Percentiles rank a stretch among this genome's conserved stretches.
Conservation (phyloP, 192 early-diverging fungal genomes). For the Podila verticillata region DNA sequence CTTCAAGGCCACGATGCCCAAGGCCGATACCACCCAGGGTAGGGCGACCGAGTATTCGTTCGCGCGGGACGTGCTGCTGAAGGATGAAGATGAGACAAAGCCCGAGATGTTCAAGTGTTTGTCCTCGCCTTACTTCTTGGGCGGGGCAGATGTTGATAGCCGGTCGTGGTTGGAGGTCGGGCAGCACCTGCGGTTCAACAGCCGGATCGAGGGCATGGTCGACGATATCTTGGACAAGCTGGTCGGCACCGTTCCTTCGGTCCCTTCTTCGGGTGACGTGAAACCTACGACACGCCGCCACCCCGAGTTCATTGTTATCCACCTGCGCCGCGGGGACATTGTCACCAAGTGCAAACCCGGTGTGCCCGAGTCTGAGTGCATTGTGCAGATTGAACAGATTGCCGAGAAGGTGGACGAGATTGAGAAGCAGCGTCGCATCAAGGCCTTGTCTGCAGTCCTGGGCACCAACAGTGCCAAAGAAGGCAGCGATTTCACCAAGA, state of each 20-base stretch:
- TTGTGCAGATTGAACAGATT: constrained; percentile 47
- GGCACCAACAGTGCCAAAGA: background rate
- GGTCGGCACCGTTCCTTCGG: constrained; percentile 5
- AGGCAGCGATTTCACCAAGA: background rate
- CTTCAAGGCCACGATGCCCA: constrained; percentile 2
- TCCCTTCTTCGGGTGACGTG: background rate
- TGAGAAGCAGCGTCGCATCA: constrained; percentile 13
- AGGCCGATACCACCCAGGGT: constrained; percentile 16
- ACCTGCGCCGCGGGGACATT: constrained; percentile 40
- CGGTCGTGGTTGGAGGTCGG: constrained; percentile 34
- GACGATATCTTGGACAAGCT: constrained; percentile 38
- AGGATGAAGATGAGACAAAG: constrained; percentile 6
- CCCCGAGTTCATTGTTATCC: constrained; percentile 47
- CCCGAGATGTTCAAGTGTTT: constrained; percentile 44
- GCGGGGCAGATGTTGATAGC: background rate
- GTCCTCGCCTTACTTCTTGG: constrained; percentile 27
- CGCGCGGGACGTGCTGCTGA: constrained; percentile 37
- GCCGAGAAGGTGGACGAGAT: constrained; percentile 40
- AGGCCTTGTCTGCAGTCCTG: background rate
- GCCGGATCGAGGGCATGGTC: constrained; percentile 34
- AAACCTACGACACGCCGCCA: constrained; percentile 25
- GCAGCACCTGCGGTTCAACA: constrained; percentile 23
- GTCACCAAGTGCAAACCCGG: constrained; percentile 28
- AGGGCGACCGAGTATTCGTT: constrained; percentile 14
- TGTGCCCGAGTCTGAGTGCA: constrained; percentile 22